Percentiles rank a stretch among this genome's conserved stretches.
phyloP scores from a whole-genome alignment of 805 yeast genomes.

The Cyberlindnera maclurae region DNA sequence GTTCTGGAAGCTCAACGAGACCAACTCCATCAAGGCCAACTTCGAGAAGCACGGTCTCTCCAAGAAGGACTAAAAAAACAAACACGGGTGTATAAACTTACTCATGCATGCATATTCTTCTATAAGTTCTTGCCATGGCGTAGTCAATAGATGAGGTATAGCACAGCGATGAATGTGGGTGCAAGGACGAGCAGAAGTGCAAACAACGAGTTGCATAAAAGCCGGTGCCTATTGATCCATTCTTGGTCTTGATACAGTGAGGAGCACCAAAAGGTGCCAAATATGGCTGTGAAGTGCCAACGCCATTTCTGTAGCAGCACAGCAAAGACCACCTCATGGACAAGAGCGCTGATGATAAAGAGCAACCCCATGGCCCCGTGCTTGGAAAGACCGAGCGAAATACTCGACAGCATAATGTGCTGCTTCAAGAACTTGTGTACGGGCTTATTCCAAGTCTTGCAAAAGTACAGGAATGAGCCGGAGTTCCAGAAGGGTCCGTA shows the following conservation, averaged over 20 bases:
- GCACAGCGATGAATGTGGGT: too few relatives aligned
- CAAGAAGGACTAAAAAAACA: conserved; percentile 7
- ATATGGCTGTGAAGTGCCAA: background rate
- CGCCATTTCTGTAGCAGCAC: background rate
- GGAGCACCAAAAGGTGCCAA: background rate
- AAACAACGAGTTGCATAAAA: background rate
- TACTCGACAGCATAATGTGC: background rate
- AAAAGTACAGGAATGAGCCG: background rate
- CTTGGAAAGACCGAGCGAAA: background rate
- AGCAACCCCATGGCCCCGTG: background rate
- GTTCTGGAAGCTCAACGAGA: conserved; percentile 21
- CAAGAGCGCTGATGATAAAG: background rate
- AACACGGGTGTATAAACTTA: background rate
- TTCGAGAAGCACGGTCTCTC: conserved; percentile 19
- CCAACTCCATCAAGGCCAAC: conserved; percentile 15
- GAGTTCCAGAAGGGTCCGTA: background rate
- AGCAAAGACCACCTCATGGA: background rate
- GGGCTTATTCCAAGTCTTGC: background rate
- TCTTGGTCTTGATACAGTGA: too few relatives aligned
- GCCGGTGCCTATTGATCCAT: too few relatives aligned
- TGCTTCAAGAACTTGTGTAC: background rate
- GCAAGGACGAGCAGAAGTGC: too few relatives aligned
- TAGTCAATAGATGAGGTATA: too few relatives aligned
- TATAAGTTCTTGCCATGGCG: too few relatives aligned
- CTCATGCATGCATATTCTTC: too few relatives aligned